These are phyloP conservation scores for Oryza meyeriana DNA, from an alignment of 176 grass and related monocot species.

Conservation along the genomic window DNA sequence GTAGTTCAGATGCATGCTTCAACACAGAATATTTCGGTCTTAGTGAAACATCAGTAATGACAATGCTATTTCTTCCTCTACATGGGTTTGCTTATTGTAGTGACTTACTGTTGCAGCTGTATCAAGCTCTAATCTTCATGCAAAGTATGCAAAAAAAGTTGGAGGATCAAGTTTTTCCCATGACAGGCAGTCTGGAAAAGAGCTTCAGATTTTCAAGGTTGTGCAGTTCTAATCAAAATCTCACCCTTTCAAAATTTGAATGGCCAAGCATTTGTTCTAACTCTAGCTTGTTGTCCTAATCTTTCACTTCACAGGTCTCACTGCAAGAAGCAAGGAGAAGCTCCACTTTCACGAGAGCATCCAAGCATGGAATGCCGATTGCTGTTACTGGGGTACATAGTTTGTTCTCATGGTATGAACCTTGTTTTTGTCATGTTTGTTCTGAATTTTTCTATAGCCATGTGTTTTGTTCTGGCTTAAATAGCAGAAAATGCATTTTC, in stretches of 20 bases:
- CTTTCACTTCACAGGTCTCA: constrained; percentile 34
- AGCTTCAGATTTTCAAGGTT: constrained; percentile 12
- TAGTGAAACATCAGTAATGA: not conserved
- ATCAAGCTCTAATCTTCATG: constrained; percentile 22
- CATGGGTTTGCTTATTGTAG: not conserved
- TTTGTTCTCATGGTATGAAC: constrained; percentile 43
- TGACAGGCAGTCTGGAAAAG: constrained; percentile 12
- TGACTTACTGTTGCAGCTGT: constrained; percentile 21
- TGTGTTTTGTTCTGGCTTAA: not conserved
- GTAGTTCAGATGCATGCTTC: not conserved
- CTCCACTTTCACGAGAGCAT: constrained; percentile 26
- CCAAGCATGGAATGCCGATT: not conserved
- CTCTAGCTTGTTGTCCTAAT: not conserved
- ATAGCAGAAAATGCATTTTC: not conserved
- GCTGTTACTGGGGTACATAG: constrained; percentile 34
- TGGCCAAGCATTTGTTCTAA: not conserved
- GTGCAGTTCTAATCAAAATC: not conserved
- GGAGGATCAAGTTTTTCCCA: constrained; percentile 3
- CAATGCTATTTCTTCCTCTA: not conserved
- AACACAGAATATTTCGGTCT: not conserved
- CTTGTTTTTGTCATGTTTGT: not conserved
- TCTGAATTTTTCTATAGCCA: not conserved
- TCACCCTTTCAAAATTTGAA: not conserved
- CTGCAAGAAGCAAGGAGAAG: constrained; percentile 6
- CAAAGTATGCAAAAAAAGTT: constrained; percentile 30